phyloP scores from a whole-genome alignment of 1,139 yeast genomes.

The Candida tropicalis region DNA sequence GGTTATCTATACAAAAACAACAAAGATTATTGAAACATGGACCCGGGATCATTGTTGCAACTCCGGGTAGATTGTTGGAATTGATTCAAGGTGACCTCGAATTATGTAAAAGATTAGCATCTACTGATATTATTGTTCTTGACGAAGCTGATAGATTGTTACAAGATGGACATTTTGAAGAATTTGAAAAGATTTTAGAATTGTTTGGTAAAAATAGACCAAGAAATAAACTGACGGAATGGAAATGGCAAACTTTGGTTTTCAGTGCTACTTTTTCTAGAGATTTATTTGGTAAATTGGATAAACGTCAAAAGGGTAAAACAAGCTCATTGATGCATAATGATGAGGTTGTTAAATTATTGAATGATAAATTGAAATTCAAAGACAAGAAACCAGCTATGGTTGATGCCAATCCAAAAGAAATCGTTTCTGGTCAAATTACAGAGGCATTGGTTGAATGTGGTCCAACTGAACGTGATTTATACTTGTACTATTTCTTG shows the following conservation, averaged over 20 bases:
- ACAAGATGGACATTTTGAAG: slow-evolving; percentile 96
- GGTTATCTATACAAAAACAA: slow-evolving; percentile 91
- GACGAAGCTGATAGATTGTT: slow-evolving; percentile 98
- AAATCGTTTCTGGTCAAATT: slow-evolving; percentile 72
- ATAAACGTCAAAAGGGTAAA: slow-evolving; percentile 31
- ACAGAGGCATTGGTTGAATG: slow-evolving; percentile 91
- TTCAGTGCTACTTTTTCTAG: slow-evolving; percentile 93
- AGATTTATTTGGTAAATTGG: slow-evolving; percentile 76
- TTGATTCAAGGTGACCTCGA: slow-evolving; percentile 65
- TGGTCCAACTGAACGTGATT: slow-evolving; percentile 86
- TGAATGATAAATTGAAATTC: slow-evolving; percentile 62
- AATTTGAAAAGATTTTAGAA: slow-evolving; percentile 79
- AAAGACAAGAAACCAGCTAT: slow-evolving; percentile 60
- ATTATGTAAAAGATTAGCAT: slow-evolving; percentile 56
- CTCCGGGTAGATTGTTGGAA: slow-evolving; percentile 94
- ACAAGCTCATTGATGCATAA: slow-evolving; percentile 47
- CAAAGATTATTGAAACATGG: slow-evolving; percentile 72
- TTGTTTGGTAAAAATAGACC: slow-evolving; percentile 46
- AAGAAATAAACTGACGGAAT: slow-evolving; percentile 25
- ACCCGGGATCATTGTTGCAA: slow-evolving; percentile 87
- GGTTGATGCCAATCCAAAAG: slow-evolving; percentile 87
- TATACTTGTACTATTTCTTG: slow-evolving; percentile 84
- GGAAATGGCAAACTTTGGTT: slow-evolving; percentile 86
- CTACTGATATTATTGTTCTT: slow-evolving; percentile 71
- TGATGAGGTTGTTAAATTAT: slow-evolving; percentile 55